Evolutionary conservation across 176 grass and related monocot species (phyloP), one percentile per base, ranked within the genome.

Genomic region (Carex kokanica): DNA sequence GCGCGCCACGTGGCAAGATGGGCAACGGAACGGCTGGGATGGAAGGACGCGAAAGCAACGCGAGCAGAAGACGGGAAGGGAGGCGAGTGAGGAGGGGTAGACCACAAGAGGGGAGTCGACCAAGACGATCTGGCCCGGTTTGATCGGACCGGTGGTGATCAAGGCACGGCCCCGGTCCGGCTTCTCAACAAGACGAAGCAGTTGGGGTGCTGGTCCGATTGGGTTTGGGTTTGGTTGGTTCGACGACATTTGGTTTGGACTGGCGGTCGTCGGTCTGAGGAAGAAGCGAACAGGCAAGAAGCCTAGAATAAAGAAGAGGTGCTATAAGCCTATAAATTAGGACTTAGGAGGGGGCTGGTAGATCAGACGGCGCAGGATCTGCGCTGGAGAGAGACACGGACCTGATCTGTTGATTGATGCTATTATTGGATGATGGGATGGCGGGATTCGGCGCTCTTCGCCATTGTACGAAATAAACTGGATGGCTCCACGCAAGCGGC

Each of bases 51-150:
- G 86, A 81, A 90, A 90, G 88, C 90, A 95, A 60, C 70, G 54
- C 65, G 88, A 78, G 79, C 88, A 90, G 79, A 86, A 87, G 87
- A 75, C 74, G 57, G 64, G 24, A 83, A 86, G 67, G 54, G 85
- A 86, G 31, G 84, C 23, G 82, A 90, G 88, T 17, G 70, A 78
- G 29, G 86, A 12, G 2, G 90, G 90, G 77, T 94, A 94, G 56
- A 92, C 38, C 49, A 95, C 52, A 21, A 88, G 5, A 6, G 93
- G 60, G 0, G 88, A 29, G 63, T 97, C 92, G 3, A 85, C 77
- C 49, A 98, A 83, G 78, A 98, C 62, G 5, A 98, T 80, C 78
- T 98, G 90, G 0, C 95, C 95, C 23, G 88, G 87, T 29, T 84
- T 86, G 79, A 98, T 83, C 56, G 60, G 15, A 47, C 84, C 83